Percentiles rank a stretch among this genome's conserved stretches.
These are phyloP conservation scores for Talaromyces atroroseus DNA, from an alignment of 2,329 filamentous ascomycete genomes.

Conservation along the genomic window DNA sequence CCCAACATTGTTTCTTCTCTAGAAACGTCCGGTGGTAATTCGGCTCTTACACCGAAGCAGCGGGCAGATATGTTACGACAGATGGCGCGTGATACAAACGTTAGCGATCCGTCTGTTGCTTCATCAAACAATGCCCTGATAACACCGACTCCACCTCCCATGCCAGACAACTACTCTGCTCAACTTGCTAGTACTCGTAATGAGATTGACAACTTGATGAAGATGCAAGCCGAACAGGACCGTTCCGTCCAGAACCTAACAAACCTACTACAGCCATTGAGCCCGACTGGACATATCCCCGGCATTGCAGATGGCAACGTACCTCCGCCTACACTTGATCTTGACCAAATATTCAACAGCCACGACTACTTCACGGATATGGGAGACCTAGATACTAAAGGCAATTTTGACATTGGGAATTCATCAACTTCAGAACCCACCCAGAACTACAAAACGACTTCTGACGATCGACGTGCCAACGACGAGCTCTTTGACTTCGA, in stretches of 20 bases:
- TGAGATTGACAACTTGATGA: constrained; percentile 72
- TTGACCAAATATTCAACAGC: constrained; percentile 54
- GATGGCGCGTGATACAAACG: constrained; percentile 43
- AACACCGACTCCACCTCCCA: constrained; percentile 50
- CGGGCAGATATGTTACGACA: constrained; percentile 45
- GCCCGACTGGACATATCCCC: constrained; percentile 72
- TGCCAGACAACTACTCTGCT: constrained; percentile 45
- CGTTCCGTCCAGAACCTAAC: constrained; percentile 70
- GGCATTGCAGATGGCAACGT: constrained; percentile 50
- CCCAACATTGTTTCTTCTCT: constrained; percentile 42
- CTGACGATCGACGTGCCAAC: constrained; percentile 12
- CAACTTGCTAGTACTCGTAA: constrained; percentile 61
- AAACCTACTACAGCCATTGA: constrained; percentile 69
- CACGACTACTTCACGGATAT: constrained; percentile 50
- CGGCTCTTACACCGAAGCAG: constrained; percentile 40
- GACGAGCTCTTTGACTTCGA: constrained; percentile 41
- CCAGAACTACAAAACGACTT: constrained; percentile 13
- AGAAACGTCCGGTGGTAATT: constrained; percentile 38
- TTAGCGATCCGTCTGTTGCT: constrained; percentile 32
- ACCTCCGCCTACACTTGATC: constrained; percentile 45
- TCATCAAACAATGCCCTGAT: constrained; percentile 53
- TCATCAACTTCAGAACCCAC: constrained; percentile 17
- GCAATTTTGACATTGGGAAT: constrained; percentile 9
- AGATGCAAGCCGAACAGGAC: constrained; percentile 73
- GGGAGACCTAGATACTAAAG: constrained; percentile 23